Base-by-base conservation (phyloP, 1,139 yeast species). In the Lodderomyces beijingensis region DNA sequence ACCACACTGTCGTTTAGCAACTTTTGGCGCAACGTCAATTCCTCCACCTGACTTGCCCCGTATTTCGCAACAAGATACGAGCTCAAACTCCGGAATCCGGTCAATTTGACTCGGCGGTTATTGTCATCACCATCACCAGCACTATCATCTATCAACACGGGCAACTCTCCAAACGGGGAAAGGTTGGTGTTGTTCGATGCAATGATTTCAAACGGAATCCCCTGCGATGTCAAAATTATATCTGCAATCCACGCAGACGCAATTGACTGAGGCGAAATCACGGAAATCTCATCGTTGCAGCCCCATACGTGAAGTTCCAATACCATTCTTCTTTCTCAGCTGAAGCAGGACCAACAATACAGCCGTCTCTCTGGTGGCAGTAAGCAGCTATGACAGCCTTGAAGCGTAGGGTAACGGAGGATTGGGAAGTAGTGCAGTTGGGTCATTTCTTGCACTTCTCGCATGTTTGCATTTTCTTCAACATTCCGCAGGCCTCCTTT, bases 231-330 rank as follows among this genome's bases (percentile, higher is more conserved):
- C 8, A 36, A 37, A 4, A 36, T 34, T 5, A 37, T 28, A 13
- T 40, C 38, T 3, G 61, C 46, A 11, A 65, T 37, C 72, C 71
- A 66, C 3, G 55, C 51, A 18, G 55, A 35, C 0, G 73, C 73
- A 16, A 62, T 33, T 25, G 65, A 53, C 38, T 62, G 67, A 1
- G 74, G 73, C 6, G 64, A 64, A 11, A 65, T 60, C 15, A 64
- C 43, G 5, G 71, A 62, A 2, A 66, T 47, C 14, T 43, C 42
- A 0, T 40, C 39, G 5, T 54, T 55, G 20, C 47, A 49, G 15
- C 85, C 85, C 85, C 85, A 79, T 4, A 76, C 68, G 45, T 77
- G 81, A 28, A 79, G 51, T 40, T 67, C n/a, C n/a, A n/a, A n/a
- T n/a, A n/a, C n/a, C n/a, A n/a, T n/a, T n/a, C n/a, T n/a, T n/a